phyloP scores from a whole-genome alignment of 352 stramenopile species.

The Globisporangium middletonii region DNA sequence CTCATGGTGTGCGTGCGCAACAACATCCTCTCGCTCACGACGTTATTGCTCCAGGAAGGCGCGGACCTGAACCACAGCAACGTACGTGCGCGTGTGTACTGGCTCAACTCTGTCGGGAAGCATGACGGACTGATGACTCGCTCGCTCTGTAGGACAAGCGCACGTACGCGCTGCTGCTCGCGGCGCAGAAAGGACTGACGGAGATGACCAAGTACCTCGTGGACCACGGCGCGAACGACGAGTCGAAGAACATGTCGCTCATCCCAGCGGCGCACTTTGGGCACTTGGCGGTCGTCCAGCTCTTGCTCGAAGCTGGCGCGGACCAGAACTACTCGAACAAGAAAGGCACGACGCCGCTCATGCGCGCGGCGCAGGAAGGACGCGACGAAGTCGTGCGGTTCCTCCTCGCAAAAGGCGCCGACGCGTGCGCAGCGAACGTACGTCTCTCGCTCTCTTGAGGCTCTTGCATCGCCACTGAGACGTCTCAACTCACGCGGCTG shows the following conservation, averaged over 20 bases:
- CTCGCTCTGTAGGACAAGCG: slow-evolving; percentile 49
- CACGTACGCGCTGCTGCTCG: slow-evolving; percentile 73
- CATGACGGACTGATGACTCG: not conserved
- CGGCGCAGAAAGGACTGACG: slow-evolving; percentile 73
- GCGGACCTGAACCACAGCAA: slow-evolving; percentile 81
- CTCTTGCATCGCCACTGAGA: not conserved
- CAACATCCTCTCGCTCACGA: slow-evolving; percentile 48
- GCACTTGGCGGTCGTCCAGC: slow-evolving; percentile 62
- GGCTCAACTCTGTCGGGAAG: not conserved
- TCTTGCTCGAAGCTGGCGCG: slow-evolving; percentile 62
- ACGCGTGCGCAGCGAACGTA: slow-evolving; percentile 71
- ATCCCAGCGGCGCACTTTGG: slow-evolving; percentile 83
- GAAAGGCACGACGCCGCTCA: slow-evolving; percentile 83
- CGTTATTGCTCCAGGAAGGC: slow-evolving; percentile 56
- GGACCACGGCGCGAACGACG: slow-evolving; percentile 54
- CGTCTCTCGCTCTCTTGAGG: not conserved
- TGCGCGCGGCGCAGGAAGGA: slow-evolving; percentile 83
- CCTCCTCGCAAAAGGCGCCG: slow-evolving; percentile 59
- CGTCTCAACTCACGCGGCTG: not conserved
- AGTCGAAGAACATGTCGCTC: slow-evolving; percentile 83
- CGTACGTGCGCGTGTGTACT: slow-evolving; percentile 25
- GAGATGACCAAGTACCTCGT: slow-evolving; percentile 70
- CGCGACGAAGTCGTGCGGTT: slow-evolving; percentile 72
- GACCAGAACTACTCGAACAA: slow-evolving; percentile 84
- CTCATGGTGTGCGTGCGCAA: slow-evolving; percentile 77